Evolutionary conservation across 805 yeast genomes (phyloP).

Genomic region (Wickerhamomyces subpelliculosus): DNA sequence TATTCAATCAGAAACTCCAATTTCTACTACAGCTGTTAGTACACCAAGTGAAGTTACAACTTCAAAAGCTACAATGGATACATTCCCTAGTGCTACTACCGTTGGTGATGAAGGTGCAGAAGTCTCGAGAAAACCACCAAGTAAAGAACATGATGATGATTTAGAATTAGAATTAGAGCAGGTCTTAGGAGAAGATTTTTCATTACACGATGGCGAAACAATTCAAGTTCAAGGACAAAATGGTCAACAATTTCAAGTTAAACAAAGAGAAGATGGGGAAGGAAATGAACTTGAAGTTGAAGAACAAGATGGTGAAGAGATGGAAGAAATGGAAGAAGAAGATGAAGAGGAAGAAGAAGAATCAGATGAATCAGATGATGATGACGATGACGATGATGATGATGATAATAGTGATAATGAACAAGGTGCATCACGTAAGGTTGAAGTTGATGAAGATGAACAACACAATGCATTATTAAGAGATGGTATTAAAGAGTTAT

Average conservation of each 20-base stretch:
- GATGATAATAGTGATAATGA: slow-evolving; percentile 50
- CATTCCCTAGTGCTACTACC: too few species aligned
- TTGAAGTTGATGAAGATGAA: slow-evolving; percentile 46
- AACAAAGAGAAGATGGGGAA: not conserved
- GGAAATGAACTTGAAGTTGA: slow-evolving; percentile 14
- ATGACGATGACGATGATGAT: slow-evolving; percentile 44
- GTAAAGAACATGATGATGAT: slow-evolving; percentile 29
- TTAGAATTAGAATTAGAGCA: slow-evolving; percentile 52
- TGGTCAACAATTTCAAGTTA: not conserved
- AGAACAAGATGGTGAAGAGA: slow-evolving; percentile 22
- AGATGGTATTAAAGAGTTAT: slow-evolving; percentile 83
- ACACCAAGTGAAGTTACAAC: slow-evolving; percentile 18
- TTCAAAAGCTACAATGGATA: too few species aligned
- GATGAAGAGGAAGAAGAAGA: slow-evolving; percentile 15
- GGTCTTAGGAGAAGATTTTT: slow-evolving; percentile 31
- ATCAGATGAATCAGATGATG: slow-evolving; percentile 39
- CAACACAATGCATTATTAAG: slow-evolving; percentile 68
- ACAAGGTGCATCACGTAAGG: slow-evolving; percentile 42
- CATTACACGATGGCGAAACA: slow-evolving; percentile 7
- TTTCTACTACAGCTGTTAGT: slow-evolving; percentile 17
- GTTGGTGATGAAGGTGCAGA: not conserved
- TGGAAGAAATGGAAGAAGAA: slow-evolving; percentile 26
- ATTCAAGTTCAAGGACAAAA: slow-evolving; percentile 6
- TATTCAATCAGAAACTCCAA: slow-evolving; percentile 1
- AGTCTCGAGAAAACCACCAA: not conserved